Conservation (phyloP, 2,329 filamentous ascomycete genomes). For the Scedosporium boydii region DNA sequence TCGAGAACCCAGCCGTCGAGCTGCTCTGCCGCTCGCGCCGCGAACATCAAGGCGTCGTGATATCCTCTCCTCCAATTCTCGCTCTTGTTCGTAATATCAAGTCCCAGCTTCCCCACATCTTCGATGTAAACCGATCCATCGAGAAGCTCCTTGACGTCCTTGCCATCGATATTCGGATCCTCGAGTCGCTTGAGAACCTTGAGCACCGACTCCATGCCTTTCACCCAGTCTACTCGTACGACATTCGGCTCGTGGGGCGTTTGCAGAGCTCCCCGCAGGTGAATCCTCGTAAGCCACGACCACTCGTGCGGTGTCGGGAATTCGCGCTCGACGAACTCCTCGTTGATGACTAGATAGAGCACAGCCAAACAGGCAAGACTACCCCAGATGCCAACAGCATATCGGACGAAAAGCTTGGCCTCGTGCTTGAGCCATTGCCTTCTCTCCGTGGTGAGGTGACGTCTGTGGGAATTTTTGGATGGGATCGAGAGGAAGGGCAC, state of each 20-base stretch:
- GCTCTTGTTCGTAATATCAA: conserved; percentile 64
- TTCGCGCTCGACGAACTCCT: conserved; percentile 64
- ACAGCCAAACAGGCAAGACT: conserved; percentile 50
- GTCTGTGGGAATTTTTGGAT: conserved; percentile 44
- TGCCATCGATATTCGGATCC: conserved; percentile 57
- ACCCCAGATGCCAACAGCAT: conserved; percentile 55
- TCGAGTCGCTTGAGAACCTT: conserved; percentile 59
- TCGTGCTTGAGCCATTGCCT: conserved; percentile 63
- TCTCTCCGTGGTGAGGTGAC: conserved; percentile 72
- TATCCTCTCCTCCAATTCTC: conserved; percentile 84
- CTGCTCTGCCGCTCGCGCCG: conserved; percentile 68
- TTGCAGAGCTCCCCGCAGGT: conserved; percentile 54
- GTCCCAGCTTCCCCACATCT: conserved; percentile 41
- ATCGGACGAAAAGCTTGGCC: conserved; percentile 59
- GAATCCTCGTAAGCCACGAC: conserved; percentile 59
- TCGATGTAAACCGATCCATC: conserved; percentile 44
- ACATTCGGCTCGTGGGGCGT: conserved; percentile 46
- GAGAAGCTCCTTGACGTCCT: conserved; percentile 48
- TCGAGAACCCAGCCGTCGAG: conserved; percentile 73
- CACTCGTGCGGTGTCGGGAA: conserved; percentile 81
- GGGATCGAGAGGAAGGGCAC: conserved; percentile 43
- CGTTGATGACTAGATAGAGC: conserved; percentile 55
- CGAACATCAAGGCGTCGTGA: conserved; percentile 69
- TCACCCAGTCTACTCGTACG: conserved; percentile 55
- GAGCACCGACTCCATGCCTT: conserved; percentile 50